Conservation (phyloP, 768 basidiomycete species). For the Dacryopinax spathularia region DNA sequence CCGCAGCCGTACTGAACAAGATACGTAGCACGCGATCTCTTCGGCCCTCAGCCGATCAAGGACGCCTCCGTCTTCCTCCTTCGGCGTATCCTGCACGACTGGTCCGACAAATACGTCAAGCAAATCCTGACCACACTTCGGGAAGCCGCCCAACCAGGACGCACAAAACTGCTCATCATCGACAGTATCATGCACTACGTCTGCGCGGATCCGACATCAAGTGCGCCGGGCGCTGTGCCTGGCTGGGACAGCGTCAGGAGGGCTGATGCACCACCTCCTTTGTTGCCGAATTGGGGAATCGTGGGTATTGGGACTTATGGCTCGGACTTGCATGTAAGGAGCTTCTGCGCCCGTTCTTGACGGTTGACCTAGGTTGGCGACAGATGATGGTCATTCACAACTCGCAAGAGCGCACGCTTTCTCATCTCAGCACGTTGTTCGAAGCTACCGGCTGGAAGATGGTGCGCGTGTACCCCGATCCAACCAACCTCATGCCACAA, state of each 20-base stretch:
- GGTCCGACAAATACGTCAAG: constrained; percentile 23
- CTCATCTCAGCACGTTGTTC: not conserved
- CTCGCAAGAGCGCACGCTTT: not conserved
- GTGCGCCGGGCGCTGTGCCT: not conserved
- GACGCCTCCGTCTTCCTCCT: constrained; percentile 21
- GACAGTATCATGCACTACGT: constrained; percentile 18
- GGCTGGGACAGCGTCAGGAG: not conserved
- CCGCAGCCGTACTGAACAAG: no score
- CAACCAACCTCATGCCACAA: not conserved
- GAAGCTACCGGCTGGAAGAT: not conserved
- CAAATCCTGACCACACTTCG: constrained; percentile 19
- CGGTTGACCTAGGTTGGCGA: not conserved
- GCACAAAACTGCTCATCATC: constrained; percentile 19
- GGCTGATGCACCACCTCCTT: not conserved
- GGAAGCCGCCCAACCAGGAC: constrained; percentile 13
- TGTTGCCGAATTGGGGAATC: not conserved
- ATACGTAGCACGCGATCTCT: not conserved
- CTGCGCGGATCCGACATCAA: constrained; percentile 12
- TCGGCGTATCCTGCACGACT: constrained; percentile 23
- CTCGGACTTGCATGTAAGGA: not conserved
- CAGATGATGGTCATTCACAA: constrained; percentile 1
- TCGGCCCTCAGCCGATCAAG: constrained; percentile 17
- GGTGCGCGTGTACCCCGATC: not conserved
- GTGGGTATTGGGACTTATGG: not conserved
- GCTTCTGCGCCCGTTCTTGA: not conserved